These are phyloP conservation scores for Herpetospermum pedunculosum DNA, from an alignment of 306 rosid genomes.

Conservation along the genomic window DNA sequence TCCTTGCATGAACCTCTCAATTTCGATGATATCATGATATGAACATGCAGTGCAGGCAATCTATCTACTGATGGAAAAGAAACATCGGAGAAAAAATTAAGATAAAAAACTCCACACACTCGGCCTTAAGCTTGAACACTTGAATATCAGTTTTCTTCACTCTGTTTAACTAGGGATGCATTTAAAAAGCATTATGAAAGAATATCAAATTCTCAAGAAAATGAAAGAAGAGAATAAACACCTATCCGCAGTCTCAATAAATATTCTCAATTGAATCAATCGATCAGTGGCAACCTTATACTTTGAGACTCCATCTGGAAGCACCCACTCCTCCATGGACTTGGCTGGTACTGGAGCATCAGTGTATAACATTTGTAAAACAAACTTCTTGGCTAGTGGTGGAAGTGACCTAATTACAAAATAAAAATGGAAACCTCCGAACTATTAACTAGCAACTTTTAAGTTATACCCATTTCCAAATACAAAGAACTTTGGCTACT, in stretches of 20 bases:
- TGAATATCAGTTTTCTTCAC: not conserved
- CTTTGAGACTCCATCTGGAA: conserved; percentile 74
- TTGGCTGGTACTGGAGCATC: conserved; percentile 54
- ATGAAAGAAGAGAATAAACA: conserved; percentile 4
- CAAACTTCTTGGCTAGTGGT: conserved; percentile 81
- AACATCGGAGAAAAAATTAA: not conserved
- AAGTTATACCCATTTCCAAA: not conserved
- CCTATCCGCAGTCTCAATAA: conserved; percentile 66
- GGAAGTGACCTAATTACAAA: conserved; percentile 61
- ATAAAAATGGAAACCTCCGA: not conserved
- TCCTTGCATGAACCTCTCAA: not conserved
- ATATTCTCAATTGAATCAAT: conserved; percentile 69
- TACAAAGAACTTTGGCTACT: not conserved
- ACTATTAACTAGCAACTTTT: not conserved
- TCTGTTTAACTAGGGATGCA: not conserved
- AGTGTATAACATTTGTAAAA: conserved; percentile 57
- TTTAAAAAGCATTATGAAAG: not conserved
- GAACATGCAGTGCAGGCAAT: not conserved
- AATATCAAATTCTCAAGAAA: not conserved
- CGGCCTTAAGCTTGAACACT: not conserved
- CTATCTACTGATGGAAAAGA: not conserved
- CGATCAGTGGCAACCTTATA: conserved; percentile 81
- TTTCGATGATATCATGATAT: not conserved
- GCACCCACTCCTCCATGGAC: conserved; percentile 86
- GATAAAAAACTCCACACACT: not conserved